These are phyloP conservation scores for Solanum hybrid DNA, from an alignment of 305 asterid genomes.

Conservation along the genomic window DNA sequence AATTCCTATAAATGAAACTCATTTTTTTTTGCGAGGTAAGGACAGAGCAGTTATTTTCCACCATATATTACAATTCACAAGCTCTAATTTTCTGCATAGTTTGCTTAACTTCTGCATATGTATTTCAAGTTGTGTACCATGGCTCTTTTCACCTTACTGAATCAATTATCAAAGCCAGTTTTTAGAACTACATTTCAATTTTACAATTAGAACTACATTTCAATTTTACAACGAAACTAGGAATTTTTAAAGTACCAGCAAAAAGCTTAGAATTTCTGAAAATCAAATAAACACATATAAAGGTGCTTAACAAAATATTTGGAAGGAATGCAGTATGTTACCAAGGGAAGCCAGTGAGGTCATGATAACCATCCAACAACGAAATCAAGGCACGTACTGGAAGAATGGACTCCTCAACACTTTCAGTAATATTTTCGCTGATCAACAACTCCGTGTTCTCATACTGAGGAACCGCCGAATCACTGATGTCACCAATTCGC, in stretches of 20 bases:
- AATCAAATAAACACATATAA: too few species aligned
- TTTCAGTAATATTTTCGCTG: neutral
- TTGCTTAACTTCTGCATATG: neutral
- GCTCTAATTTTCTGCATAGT: neutral
- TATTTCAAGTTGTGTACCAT: neutral
- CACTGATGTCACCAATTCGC: neutral
- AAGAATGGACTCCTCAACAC: slow-evolving; percentile 12
- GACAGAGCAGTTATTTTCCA: neutral
- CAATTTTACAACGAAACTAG: neutral
- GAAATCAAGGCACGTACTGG: slow-evolving; percentile 25
- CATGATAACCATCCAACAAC: slow-evolving; percentile 27
- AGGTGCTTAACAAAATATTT: neutral
- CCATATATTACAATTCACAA: neutral
- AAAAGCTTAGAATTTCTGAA: neutral
- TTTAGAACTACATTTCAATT: neutral
- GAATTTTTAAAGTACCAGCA: neutral
- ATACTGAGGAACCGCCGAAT: neutral
- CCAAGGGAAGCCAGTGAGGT: slow-evolving; percentile 31
- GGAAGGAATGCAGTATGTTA: neutral
- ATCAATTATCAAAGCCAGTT: neutral
- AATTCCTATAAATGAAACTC: neutral
- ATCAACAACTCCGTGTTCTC: slow-evolving; percentile 4
- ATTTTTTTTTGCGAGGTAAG: neutral
- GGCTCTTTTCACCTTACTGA: neutral
- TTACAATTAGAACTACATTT: neutral